Conservation (phyloP, 2,329 filamentous ascomycete species). For the Aureobasidium sp. region DNA sequence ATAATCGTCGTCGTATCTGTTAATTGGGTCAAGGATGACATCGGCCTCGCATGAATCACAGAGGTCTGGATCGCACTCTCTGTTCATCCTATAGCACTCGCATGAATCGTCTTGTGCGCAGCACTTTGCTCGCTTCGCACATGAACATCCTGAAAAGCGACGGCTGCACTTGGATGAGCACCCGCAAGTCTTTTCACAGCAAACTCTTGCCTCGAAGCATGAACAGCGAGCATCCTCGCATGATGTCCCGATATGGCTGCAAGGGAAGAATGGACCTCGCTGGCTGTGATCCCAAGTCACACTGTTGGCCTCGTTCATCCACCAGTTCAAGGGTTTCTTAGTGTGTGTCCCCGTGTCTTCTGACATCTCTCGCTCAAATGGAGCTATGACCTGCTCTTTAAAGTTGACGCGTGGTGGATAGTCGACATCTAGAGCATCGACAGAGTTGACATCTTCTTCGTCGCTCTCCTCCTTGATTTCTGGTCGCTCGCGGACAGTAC, state of each 20-base stretch:
- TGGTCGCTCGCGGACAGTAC: constrained; percentile 30
- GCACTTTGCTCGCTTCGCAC: constrained; percentile 37
- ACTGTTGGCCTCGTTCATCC: constrained; percentile 17
- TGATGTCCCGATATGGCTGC: constrained; percentile 57
- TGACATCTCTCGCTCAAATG: neutral
- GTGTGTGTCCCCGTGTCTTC: neutral
- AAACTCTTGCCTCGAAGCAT: constrained; percentile 54
- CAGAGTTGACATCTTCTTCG: constrained; percentile 20
- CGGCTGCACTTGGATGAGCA: constrained; percentile 55
- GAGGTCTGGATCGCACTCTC: constrained; percentile 74
- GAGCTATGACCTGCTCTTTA: constrained; percentile 21
- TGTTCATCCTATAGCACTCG: constrained; percentile 63
- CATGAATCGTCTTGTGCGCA: constrained; percentile 44
- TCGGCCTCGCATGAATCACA: constrained; percentile 64
- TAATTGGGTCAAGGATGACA: constrained; percentile 62
- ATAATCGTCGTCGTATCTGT: constrained; percentile 53
- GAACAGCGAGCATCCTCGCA: constrained; percentile 57
- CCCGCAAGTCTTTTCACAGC: constrained; percentile 67
- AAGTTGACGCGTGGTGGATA: constrained; percentile 27
- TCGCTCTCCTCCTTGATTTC: constrained; percentile 16
- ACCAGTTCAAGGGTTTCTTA: constrained; percentile 4
- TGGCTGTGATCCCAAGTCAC: constrained; percentile 29
- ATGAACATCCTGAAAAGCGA: constrained; percentile 39
- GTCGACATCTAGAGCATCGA: constrained; percentile 25
- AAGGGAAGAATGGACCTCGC: constrained; percentile 56